A percentile compares a stretch with the other conserved stretches of the same genome.
Conservation (phyloP, 225 moss, liverwort and hornwort species). For the Bryum argenteum region DNA sequence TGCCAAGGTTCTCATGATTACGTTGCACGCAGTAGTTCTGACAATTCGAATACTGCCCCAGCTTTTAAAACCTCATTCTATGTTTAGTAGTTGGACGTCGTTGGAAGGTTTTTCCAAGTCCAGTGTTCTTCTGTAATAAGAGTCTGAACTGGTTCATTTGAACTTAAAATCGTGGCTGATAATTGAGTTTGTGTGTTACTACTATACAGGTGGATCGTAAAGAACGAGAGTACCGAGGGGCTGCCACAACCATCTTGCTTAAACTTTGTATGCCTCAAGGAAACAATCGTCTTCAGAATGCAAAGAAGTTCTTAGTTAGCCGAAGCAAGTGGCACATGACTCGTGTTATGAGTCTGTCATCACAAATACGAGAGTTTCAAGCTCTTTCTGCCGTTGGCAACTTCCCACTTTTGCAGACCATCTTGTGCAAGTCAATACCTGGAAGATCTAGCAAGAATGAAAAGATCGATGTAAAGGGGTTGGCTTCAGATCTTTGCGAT, state of each 20-base stretch:
- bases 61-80: constrained; percentile 14
- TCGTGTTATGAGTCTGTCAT: constrained; percentile 75
- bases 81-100: not conserved
- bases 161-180: constrained; percentile 17
- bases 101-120: not conserved
- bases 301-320: constrained; percentile 73
- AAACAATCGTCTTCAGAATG: constrained; percentile 77
- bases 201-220: constrained; percentile 68
- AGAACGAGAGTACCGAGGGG: constrained; percentile 74
- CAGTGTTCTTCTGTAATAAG: not conserved
- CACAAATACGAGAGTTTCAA: constrained; percentile 91
- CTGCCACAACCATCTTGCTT: constrained; percentile 70
- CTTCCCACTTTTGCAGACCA: constrained; percentile 70
- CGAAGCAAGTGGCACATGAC: constrained; percentile 98
- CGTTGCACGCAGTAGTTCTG: constrained; percentile 22
- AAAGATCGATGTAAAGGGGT: constrained; percentile 34
- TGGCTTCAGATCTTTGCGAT: constrained; percentile 62
- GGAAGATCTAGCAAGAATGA: constrained; percentile 13
- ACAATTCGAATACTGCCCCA: not conserved
- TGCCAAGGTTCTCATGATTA: constrained; percentile 63
- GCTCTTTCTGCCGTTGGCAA: constrained; percentile 75
- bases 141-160: not conserved
- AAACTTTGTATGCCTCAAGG: constrained; percentile 65
- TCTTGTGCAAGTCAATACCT: constrained; percentile 57
- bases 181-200: constrained; percentile 18